A percentile compares a stretch with the other conserved stretches of the same genome.
These are phyloP conservation scores for Fusarium sp. DNA, from an alignment of 2,329 filamentous ascomycete species.

Conservation along the genomic window DNA sequence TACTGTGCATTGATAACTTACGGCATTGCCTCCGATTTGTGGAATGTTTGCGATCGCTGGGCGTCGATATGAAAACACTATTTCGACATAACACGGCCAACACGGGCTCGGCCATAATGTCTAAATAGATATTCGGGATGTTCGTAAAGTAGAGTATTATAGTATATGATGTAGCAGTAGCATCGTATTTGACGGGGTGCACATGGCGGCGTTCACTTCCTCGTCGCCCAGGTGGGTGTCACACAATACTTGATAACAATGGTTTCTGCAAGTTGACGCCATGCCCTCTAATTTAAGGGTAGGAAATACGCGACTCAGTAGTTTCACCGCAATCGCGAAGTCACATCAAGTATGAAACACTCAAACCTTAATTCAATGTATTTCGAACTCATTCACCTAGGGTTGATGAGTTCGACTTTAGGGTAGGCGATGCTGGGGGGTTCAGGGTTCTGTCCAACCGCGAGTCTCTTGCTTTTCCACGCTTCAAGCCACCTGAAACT, in stretches of 20 bases:
- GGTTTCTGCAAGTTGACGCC: not conserved
- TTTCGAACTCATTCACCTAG: not conserved
- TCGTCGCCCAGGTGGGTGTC: no score
- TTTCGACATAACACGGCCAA: not conserved
- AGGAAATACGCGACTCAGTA: accelerated
- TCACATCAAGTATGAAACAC: not conserved
- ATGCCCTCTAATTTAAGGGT: not conserved
- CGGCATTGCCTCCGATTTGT: not conserved
- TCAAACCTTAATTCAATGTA: not conserved
- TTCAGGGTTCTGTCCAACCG: no score
- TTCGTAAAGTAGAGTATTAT: no score
- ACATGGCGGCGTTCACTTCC: no score
- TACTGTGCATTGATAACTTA: no score
- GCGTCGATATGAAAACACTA: not conserved
- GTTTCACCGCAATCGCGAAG: not conserved
- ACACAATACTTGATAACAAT: no score
- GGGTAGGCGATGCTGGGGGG: not conserved
- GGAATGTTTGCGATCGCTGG: not conserved
- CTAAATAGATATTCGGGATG: not conserved
- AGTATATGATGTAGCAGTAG: no score
- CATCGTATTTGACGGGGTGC: no score
- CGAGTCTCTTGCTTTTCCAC: no score
- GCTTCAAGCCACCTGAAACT: not conserved
- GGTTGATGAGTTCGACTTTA: not conserved
- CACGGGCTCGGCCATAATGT: not conserved